These are phyloP conservation scores for Epichloe gansuensis DNA, from an alignment of 2,329 filamentous ascomycete species.

Conservation along the genomic window DNA sequence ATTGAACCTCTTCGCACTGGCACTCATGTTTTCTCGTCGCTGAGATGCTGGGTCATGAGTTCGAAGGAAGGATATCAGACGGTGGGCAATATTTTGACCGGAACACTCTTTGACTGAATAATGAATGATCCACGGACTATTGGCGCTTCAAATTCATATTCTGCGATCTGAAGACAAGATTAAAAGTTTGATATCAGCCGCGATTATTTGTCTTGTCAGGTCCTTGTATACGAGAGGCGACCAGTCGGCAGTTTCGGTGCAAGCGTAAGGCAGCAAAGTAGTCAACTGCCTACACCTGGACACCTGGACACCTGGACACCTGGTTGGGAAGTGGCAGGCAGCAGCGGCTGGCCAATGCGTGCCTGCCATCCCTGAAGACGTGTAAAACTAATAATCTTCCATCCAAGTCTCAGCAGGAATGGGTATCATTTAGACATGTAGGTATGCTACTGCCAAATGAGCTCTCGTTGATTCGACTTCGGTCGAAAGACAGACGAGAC, in stretches of 20 bases:
- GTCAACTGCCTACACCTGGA: too few species aligned
- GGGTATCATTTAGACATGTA: too few species aligned
- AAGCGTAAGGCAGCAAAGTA: background rate
- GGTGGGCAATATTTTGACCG: background rate
- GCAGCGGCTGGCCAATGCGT: background rate
- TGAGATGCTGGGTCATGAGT: background rate
- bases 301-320: too few species aligned
- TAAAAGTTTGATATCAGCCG: background rate
- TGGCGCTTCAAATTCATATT: background rate
- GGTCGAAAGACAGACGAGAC: too few species aligned
- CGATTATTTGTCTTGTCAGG: too few species aligned
- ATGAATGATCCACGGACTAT: background rate
- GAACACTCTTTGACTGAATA: too few species aligned
- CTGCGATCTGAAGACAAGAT: background rate
- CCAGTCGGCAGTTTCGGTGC: background rate
- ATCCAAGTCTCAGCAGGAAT: too few species aligned
- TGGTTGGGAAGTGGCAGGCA: background rate
- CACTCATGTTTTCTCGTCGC: background rate
- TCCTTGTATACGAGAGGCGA: too few species aligned
- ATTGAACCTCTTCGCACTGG: conserved; percentile 32
- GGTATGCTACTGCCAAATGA: too few species aligned
- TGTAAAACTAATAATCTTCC: too few species aligned
- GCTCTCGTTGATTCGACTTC: too few species aligned
- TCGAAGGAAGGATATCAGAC: background rate
- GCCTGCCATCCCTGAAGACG: background rate